Evolutionary conservation across 441 rosid species (phyloP).

Genomic region (Rhodomyrtus psidioides): DNA sequence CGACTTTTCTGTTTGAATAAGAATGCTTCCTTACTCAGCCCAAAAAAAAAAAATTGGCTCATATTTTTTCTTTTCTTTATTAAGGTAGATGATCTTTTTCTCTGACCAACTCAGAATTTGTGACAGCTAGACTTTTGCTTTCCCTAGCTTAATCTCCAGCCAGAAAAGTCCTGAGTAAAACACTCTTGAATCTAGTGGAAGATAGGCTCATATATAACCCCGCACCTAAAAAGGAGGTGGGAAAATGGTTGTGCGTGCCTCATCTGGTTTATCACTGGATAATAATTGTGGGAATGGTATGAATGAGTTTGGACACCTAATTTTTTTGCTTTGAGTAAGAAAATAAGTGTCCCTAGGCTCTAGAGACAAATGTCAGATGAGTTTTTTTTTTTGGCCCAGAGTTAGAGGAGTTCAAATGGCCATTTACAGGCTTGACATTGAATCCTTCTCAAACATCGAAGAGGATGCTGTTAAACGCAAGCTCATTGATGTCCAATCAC

Average conservation of each 20-base stretch:
- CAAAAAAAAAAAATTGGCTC: neutral
- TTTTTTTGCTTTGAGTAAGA: neutral
- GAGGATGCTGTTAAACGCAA: neutral
- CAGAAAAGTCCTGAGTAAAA: neutral
- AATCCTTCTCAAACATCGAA: neutral
- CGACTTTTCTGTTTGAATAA: neutral
- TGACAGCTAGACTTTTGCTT: neutral
- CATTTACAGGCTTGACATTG: neutral
- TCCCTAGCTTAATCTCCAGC: neutral
- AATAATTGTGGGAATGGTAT: neutral
- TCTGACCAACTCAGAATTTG: neutral
- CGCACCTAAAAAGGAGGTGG: neutral
- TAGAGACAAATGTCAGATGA: neutral
- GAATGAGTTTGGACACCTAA: neutral
- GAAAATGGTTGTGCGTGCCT: neutral
- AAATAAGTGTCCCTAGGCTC: neutral
- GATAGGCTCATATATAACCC: neutral
- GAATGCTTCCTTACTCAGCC: neutral
- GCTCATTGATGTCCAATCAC: neutral
- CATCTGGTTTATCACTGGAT: neutral
- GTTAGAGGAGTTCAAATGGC: neutral
- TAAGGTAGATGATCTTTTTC: neutral
- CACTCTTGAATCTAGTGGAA: neutral
- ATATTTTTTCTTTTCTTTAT: neutral
- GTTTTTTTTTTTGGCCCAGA: neutral